Conservation (phyloP, 1,284 basidiomycete species). For the Ustilago loliicola region DNA sequence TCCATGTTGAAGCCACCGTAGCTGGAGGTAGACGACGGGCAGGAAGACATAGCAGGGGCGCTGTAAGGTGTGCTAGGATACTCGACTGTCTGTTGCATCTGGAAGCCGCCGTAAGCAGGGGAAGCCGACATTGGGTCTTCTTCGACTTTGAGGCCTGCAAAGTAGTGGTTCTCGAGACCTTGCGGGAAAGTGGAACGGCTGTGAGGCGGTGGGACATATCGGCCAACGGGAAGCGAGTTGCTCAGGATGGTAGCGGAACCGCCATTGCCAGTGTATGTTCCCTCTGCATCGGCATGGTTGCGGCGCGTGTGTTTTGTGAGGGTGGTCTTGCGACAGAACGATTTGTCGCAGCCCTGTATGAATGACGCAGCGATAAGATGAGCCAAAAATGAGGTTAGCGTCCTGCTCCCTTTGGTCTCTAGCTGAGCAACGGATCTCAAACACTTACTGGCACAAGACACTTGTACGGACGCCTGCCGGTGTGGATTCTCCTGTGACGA, state of each 20-base stretch:
- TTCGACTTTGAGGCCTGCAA: conserved; percentile 27
- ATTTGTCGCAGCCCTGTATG: conserved; percentile 55
- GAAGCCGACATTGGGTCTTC: conserved; percentile 9
- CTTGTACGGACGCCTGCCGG: conserved; percentile 70
- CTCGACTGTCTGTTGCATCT: conserved; percentile 17
- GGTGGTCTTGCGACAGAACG: conserved; percentile 72
- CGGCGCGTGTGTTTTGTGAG: conserved; percentile 72
- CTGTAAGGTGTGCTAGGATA: conserved; percentile 36
- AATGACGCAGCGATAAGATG: background rate
- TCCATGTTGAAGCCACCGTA: conserved; percentile 25
- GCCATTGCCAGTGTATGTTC: conserved; percentile 23
- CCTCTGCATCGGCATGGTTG: conserved; percentile 58
- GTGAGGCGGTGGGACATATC: conserved; percentile 41
- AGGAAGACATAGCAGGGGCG: conserved; percentile 37
- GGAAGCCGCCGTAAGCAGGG: conserved; percentile 18
- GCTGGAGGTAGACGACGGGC: conserved; percentile 31
- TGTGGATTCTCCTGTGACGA: conserved; percentile 81
- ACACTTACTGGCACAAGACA: conserved; percentile 61
- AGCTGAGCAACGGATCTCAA: background rate
- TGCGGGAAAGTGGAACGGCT: conserved; percentile 41
- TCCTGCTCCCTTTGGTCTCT: background rate
- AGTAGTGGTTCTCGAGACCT: conserved; percentile 40
- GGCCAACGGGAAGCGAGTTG: conserved; percentile 44
- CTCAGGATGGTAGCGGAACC: conserved; percentile 40
- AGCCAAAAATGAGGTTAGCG: background rate